phyloP scores from a whole-genome alignment of 441 rosid species.

The Aquilaria agallochum region DNA sequence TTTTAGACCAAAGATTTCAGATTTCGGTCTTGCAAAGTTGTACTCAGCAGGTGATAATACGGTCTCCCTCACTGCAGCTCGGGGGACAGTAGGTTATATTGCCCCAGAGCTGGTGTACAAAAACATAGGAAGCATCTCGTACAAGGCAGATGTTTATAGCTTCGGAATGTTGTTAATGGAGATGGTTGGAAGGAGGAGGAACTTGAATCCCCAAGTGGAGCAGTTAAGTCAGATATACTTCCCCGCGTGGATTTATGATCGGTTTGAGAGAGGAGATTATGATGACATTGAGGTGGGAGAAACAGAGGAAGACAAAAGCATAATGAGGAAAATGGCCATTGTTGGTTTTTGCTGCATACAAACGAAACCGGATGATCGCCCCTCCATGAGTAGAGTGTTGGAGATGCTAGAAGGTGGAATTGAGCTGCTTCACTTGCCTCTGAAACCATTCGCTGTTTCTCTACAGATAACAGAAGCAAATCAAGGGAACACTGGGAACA shows the following conservation, averaged over 20 bases:
- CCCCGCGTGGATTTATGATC: slow-evolving; percentile 15
- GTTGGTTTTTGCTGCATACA: slow-evolving; percentile 33
- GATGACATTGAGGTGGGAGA: slow-evolving; percentile 3
- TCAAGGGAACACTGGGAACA: not conserved
- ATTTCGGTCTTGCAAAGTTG: slow-evolving; percentile 17
- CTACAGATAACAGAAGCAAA: slow-evolving; percentile 2
- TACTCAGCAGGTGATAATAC: slow-evolving; percentile 1
- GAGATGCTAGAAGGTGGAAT: slow-evolving; percentile 26
- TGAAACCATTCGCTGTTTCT: slow-evolving; percentile 25
- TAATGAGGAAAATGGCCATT: slow-evolving; percentile 22
- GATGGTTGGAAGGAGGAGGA: slow-evolving; percentile 18
- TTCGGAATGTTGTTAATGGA: slow-evolving; percentile 12
- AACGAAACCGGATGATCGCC: slow-evolving; percentile 31
- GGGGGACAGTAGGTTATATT: not conserved
- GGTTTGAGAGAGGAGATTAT: slow-evolving; percentile 4
- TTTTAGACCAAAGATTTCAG: slow-evolving; percentile 16
- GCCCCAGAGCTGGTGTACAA: slow-evolving; percentile 4
- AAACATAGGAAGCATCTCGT: slow-evolving; percentile 3
- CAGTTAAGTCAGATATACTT: slow-evolving; percentile 14
- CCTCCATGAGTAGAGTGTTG: slow-evolving; percentile 29
- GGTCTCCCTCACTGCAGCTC: slow-evolving; percentile 11
- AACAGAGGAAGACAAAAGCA: slow-evolving; percentile 2
- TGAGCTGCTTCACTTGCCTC: slow-evolving; percentile 32
- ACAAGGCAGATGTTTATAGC: slow-evolving; percentile 7
- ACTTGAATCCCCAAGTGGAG: not conserved